phyloP scores from a whole-genome alignment of 192 early-diverging fungal species.

The Backusella liffmaniae region DNA sequence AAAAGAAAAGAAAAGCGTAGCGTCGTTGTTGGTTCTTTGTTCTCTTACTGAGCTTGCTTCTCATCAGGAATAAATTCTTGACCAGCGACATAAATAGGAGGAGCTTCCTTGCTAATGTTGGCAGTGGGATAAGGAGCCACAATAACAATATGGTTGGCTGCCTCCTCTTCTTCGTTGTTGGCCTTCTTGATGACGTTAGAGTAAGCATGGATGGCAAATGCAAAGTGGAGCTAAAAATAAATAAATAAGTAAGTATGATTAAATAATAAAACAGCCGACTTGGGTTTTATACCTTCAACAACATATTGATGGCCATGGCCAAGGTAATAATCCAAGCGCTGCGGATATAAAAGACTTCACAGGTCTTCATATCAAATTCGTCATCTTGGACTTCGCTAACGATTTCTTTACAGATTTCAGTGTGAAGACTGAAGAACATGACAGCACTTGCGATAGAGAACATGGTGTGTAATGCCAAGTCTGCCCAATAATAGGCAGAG shows the following conservation, averaged over 20 bases:
- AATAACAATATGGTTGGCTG: slow-evolving; percentile 12
- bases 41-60: slow-evolving; percentile 15
- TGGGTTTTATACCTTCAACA: slow-evolving; percentile 24
- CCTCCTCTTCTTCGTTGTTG: not conserved
- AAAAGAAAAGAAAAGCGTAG: not conserved
- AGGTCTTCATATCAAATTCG: slow-evolving; percentile 24
- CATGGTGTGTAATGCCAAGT: slow-evolving; percentile 25
- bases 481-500: slow-evolving; percentile 28
- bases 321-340: slow-evolving; percentile 26
- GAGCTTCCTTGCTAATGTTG: slow-evolving; percentile 11
- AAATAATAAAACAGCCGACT: not conserved
- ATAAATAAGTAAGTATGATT: not conserved
- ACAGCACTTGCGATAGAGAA: slow-evolving; percentile 29
- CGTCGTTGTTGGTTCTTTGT: not conserved
- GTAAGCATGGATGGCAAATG: slow-evolving; percentile 30
- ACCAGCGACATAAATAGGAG: slow-evolving; percentile 33
- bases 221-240: slow-evolving; percentile 27
- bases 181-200: slow-evolving; percentile 12
- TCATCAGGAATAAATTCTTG: slow-evolving; percentile 36
- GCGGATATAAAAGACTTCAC: slow-evolving; percentile 25
- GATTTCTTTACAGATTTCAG: slow-evolving; percentile 28
- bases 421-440: slow-evolving; percentile 22
- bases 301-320: slow-evolving; percentile 27
- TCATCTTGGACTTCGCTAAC: slow-evolving; percentile 16
- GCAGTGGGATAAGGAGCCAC: slow-evolving; percentile 22